phyloP scores from a whole-genome alignment of 2,329 filamentous ascomycete species.

The Calonectria honghensis region DNA sequence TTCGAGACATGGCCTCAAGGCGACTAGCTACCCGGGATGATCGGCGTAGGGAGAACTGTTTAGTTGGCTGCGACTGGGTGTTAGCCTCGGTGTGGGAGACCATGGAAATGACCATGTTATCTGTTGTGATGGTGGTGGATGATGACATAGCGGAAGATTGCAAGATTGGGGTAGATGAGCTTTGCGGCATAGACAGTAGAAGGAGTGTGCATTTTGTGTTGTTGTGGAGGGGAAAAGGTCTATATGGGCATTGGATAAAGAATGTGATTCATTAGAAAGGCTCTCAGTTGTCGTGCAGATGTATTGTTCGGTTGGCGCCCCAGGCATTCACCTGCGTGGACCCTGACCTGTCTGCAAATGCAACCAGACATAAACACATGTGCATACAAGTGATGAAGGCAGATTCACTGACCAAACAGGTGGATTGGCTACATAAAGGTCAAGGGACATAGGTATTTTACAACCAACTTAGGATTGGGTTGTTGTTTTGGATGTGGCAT shows the following conservation, averaged over 20 bases:
- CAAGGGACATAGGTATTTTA: neutral
- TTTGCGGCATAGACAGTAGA: neutral
- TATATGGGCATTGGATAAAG: neutral
- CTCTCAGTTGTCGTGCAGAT: neutral
- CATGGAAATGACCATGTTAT: conserved; percentile 22
- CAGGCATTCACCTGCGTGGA: conserved; percentile 22
- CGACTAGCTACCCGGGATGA: conserved; percentile 46
- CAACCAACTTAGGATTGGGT: neutral
- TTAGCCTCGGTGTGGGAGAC: conserved; percentile 37
- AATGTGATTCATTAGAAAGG: neutral
- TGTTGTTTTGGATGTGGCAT: conserved; percentile 3
- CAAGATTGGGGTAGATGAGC: neutral
- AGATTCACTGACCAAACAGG: conserved; percentile 1
- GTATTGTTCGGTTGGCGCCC: conserved; percentile 16
- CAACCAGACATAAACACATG: neutral
- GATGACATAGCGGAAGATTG: conserved; percentile 6
- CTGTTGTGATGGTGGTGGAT: conserved; percentile 14
- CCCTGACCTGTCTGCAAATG: neutral
- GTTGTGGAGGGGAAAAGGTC: neutral
- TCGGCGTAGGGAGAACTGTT: conserved; percentile 42
- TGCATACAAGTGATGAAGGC: neutral
- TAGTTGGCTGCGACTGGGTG: conserved; percentile 28
- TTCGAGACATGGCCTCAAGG: conserved; percentile 22
- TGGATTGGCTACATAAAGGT: conserved; percentile 23
- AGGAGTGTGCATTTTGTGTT: conserved; percentile 20